Base-by-base conservation (phyloP, 768 basidiomycete genomes). In the Thelephora aurantiotincta region DNA sequence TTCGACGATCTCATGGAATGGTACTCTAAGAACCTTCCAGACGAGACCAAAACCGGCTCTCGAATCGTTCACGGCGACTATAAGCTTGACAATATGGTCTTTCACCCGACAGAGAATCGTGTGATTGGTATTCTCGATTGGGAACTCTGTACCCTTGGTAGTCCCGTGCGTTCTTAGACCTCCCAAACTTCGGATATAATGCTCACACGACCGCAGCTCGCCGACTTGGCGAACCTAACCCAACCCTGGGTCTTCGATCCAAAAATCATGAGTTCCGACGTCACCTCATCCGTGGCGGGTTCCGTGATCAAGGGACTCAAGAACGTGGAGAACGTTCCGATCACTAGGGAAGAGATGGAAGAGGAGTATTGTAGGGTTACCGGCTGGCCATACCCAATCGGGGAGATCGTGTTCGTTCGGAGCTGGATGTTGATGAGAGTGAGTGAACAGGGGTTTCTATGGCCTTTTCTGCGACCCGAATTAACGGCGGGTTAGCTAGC, bases 1-100 rank as follows among this genome's bases (percentile, higher is more conserved):
- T 84, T 83, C 60, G 67, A 77, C 42, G 78, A 82, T 53, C 63
- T 96, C 55, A 65, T 88, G 46, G 61, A 63, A 12, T 96, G 87
- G 88, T 96, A 91, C 63, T 64, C 68, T 50, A 61, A 64, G 23
- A 74, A 87, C 57, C 65, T 88, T 22, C 92, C 89, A 2, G 77
- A 88, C 56, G 90, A 93, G 64, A 66, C 59, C 52, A 78, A 78
- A 60, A 74, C 73, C 1, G 88, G 86, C 0, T 67, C 75, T 47
- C 78, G 87, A n/a, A 80, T 99, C 52, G 91, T 98, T 5, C 94
- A 98, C 60, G 94, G 94, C 22, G 94, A 99, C 63, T 98, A 88
- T 61, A 99, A 99, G 62, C 69, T 94, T n/a, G 94, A 99, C 64
- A 99, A 99, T 62, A 62, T 99, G 53, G 74, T 97, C 52, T 98